These are phyloP conservation scores for Ganoderma boninense DNA, from an alignment of 1,284 basidiomycete species.

Conservation along the genomic window DNA sequence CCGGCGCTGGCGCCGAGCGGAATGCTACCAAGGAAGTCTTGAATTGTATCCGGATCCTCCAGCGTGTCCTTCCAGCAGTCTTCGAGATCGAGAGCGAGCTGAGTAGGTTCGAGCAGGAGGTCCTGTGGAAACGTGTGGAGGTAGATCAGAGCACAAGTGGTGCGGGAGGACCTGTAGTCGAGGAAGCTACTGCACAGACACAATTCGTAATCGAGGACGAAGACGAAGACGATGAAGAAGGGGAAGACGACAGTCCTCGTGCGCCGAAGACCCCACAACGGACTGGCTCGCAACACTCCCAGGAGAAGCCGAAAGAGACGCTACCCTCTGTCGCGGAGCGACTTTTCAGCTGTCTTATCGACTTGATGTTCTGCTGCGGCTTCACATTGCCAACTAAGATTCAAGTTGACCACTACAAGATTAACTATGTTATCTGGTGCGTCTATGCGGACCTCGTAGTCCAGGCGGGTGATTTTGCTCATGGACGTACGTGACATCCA, in stretches of 20 bases:
- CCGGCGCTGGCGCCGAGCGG: slow-evolving; percentile 54
- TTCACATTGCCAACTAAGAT: slow-evolving; percentile 87
- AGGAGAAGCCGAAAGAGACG: slow-evolving; percentile 52
- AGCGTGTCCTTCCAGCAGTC: slow-evolving; percentile 86
- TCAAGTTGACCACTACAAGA: slow-evolving; percentile 83
- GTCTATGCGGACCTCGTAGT: slow-evolving; percentile 32
- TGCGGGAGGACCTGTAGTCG: slow-evolving; percentile 39
- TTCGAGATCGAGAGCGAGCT: slow-evolving; percentile 85
- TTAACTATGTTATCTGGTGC: slow-evolving; percentile 87
- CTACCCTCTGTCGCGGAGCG: slow-evolving; percentile 82
- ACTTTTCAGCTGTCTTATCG: slow-evolving; percentile 80
- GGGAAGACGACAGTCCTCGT: slow-evolving; percentile 52
- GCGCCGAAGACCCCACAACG: slow-evolving; percentile 14
- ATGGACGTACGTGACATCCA: slow-evolving; percentile 42
- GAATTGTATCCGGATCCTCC: slow-evolving; percentile 88
- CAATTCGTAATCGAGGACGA: slow-evolving; percentile 90
- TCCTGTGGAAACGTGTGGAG: slow-evolving; percentile 76
- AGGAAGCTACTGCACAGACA: slow-evolving; percentile 46
- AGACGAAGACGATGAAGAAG: slow-evolving; percentile 74
- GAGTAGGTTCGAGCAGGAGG: slow-evolving; percentile 72
- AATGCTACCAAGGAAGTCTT: slow-evolving; percentile 85
- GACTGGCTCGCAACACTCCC: slow-evolving; percentile 33
- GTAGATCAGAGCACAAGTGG: slow-evolving; percentile 39
- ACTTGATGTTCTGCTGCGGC: slow-evolving; percentile 90
- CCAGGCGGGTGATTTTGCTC: background rate